Evolutionary conservation across 768 basidiomycete species (phyloP), one percentile per base, ranked within the genome.

Genomic region (Macrolepiota dolichaula): DNA sequence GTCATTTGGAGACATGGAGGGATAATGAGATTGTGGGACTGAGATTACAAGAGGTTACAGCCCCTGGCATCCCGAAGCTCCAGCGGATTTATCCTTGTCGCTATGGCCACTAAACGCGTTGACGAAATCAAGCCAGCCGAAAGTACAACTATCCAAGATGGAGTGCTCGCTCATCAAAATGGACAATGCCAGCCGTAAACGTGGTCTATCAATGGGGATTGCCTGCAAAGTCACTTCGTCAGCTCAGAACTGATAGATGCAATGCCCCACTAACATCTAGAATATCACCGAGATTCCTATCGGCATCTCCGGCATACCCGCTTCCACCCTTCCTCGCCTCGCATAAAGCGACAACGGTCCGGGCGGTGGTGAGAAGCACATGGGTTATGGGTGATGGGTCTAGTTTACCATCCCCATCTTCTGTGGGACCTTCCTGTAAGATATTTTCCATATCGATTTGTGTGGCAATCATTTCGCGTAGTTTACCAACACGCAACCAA

Each of bases 91-190:
- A 3, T 7, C 29, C 29, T 7, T 7, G 29, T 32, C 29, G 7
- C 7, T 32, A 32, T 32, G 7, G 7, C 29, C 29, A 32, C 7
- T 13, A 24, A 51, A 15, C 19, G 12, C 32, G 50, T 24, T 40
- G 66, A 32, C 10, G 70, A 74, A n/a, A 62, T 71, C 86, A 82
- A 86, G 36, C 70, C 65, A 46, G 76, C 73, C 50, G 25, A 55
- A 61, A 56, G 72, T 70, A 64, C 85, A 85, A 61, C 80, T 79
- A 59, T 85, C 79, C 62, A 87, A 71, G 42, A 87, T 32, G 7
- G 29, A 32, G 29, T 32, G 29, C 29, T 32, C 85, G 4, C 75
- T 75, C 63, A 85, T 32, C 47, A 78, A 77, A 54, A 85, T 63
- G 6, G 74, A 71, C 38, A 87, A 62, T n/a, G 80, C 83, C 44